Base-by-base conservation (phyloP, 2,329 filamentous ascomycete genomes). In the Clarireedia homoeocarpa region DNA sequence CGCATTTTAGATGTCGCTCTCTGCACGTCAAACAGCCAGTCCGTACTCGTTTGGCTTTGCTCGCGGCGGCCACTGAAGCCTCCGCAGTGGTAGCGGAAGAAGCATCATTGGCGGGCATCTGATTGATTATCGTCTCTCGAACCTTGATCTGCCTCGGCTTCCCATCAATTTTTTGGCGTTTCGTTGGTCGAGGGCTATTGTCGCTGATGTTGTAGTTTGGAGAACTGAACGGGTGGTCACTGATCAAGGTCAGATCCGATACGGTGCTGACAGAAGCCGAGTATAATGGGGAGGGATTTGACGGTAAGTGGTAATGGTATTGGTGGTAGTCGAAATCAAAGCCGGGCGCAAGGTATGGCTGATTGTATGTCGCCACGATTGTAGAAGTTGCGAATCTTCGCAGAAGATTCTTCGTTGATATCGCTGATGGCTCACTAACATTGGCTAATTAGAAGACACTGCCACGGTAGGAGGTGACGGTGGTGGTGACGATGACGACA, bases 21-120 rank as follows among this genome's bases (percentile, higher is more conserved):
- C 91, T 80, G 71, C 91, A 96, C 2, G 91, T 96, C 62, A 96
- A 74, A 70, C 91, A 96, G 39, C 91, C 91, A 3, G 91, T 96
- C 48, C 92, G 84, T 17, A 95, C 90, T 61, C 91, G 80, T 72
- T 86, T 92, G n/a, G 89, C 84, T 70, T 91, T 92, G 54, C 52
- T 68, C 27, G 61, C 60, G 48, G 58, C 61, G 12, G 56, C 54
- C 7, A 46, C 51, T 20, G 57, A n/a, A 20, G 55, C 49, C 12
- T 61, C 64, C 36, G 58, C 61, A 45, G 57, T 51, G 48, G 53
- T 58, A 24, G 59, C 57, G 39, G 48, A 47, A 49, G 51, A 52
- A 20, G 17, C 58, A 42, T 63, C 64, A 50, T 58, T 59, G 30
- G 59, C 63, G 26, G 65, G 59, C 67, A 69, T 70, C 58, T 61